These are phyloP conservation scores for Phalaenopsis hybrid DNA, from an alignment of 116 monocot genomes.

Conservation along the genomic window DNA sequence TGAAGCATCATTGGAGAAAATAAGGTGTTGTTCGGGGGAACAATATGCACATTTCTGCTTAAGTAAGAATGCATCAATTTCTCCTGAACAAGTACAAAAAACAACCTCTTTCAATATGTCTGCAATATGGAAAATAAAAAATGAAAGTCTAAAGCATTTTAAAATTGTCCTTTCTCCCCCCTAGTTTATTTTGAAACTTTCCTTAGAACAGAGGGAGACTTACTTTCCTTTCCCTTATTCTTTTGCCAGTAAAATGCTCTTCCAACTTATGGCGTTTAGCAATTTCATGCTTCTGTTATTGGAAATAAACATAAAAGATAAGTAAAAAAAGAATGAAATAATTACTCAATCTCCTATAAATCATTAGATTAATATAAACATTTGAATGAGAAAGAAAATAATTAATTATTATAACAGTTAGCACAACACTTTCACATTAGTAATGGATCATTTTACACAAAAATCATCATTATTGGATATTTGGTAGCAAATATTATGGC, in stretches of 20 bases:
- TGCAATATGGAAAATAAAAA: neutral
- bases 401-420: neutral
- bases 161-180: no score
- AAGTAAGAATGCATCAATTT: conserved; percentile 24
- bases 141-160: neutral
- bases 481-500: neutral
- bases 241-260: conserved; percentile 59
- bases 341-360: neutral
- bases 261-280: conserved; percentile 63
- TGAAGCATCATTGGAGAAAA: conserved; percentile 24
- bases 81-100: conserved; percentile 16
- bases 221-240: conserved; percentile 73
- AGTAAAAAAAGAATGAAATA: neutral
- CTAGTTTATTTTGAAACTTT: neutral
- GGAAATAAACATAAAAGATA: neutral
- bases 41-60: conserved; percentile 16
- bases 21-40: conserved; percentile 2
- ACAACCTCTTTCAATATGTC: neutral
- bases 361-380: neutral
- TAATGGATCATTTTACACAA: neutral
- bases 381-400: neutral
- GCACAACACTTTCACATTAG: neutral
- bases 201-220: neutral
- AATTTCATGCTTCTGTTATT: conserved; percentile 44
- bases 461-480: neutral